phyloP scores from a whole-genome alignment of 2,329 filamentous ascomycete genomes.

The Cercospora zeina region DNA sequence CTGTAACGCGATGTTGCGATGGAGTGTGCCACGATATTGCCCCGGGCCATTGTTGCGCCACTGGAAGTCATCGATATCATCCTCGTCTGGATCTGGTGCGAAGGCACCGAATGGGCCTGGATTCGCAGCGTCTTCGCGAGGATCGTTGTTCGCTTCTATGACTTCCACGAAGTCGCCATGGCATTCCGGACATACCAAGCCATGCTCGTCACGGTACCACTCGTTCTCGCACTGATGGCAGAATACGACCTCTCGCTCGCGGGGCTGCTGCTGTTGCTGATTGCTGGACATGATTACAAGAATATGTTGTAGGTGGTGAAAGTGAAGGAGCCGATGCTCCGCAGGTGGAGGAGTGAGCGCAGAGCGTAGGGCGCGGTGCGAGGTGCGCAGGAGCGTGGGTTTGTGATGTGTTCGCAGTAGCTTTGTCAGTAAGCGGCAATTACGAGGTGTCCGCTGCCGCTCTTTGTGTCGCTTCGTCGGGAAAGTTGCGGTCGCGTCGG shows the following conservation, averaged over 20 bases:
- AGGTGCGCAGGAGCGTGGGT: not conserved
- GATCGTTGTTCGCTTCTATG: constrained; percentile 61
- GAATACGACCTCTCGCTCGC: constrained; percentile 69
- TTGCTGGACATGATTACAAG: constrained; percentile 18
- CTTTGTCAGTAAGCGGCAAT: not conserved
- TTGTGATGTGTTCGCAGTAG: not conserved
- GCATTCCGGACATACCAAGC: constrained; percentile 75
- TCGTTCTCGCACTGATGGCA: constrained; percentile 81
- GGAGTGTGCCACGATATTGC: constrained; percentile 41
- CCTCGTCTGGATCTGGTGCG: constrained; percentile 53
- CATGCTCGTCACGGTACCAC: constrained; percentile 73
- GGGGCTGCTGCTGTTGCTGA: constrained; percentile 18
- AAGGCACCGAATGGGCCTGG: constrained; percentile 22
- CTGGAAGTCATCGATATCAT: constrained; percentile 42
- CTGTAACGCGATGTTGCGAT: constrained; percentile 42
- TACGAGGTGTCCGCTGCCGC: not conserved
- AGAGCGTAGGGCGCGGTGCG: not conserved
- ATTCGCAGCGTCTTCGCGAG: constrained; percentile 48
- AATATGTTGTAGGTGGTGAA: not conserved
- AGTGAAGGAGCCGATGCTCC: constrained; percentile 25
- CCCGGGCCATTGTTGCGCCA: constrained; percentile 38
- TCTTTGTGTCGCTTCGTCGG: constrained; percentile 1
- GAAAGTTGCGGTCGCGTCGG: not conserved
- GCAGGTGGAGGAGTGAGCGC: constrained; percentile 7
- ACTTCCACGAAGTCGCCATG: constrained; percentile 79